A percentile compares a stretch with the other conserved stretches of the same genome.
Conservation (phyloP, 2,329 filamentous ascomycete species). For the Fusarium sp. region DNA sequence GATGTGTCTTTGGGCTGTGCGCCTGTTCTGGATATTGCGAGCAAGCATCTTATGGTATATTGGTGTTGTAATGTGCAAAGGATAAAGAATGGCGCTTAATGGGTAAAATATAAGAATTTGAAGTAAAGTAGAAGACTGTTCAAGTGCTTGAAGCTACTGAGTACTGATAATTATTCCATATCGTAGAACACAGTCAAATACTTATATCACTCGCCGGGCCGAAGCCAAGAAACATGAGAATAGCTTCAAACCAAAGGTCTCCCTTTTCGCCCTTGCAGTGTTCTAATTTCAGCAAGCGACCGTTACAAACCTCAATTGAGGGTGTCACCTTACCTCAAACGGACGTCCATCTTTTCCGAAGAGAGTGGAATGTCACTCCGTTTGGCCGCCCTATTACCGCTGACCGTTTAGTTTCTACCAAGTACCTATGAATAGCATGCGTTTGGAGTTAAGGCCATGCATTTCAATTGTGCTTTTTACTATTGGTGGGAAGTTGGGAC, state of each 20-base stretch:
- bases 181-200: neutral
- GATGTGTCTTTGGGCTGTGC: neutral
- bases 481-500: neutral
- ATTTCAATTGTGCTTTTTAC: fast-evolving
- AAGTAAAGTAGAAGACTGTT: neutral
- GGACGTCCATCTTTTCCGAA: neutral
- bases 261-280: fast-evolving
- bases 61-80: neutral
- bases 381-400: neutral
- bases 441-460: neutral
- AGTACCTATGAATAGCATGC: neutral
- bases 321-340: neutral
- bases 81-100: too few species aligned
- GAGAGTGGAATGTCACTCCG: neutral
- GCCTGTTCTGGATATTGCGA: neutral
- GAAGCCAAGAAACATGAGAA: constrained; percentile 14
- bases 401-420: constrained; percentile 13
- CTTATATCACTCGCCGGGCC: neutral
- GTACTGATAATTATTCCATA: neutral
- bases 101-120: neutral
- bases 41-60: neutral
- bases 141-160: neutral
- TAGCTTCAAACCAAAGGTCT: neutral
- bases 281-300: neutral
- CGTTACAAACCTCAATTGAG: neutral